Conservation (phyloP, 2,329 filamentous ascomycete species). For the Ophiognomonia clavigignenti-juglandacearum region DNA sequence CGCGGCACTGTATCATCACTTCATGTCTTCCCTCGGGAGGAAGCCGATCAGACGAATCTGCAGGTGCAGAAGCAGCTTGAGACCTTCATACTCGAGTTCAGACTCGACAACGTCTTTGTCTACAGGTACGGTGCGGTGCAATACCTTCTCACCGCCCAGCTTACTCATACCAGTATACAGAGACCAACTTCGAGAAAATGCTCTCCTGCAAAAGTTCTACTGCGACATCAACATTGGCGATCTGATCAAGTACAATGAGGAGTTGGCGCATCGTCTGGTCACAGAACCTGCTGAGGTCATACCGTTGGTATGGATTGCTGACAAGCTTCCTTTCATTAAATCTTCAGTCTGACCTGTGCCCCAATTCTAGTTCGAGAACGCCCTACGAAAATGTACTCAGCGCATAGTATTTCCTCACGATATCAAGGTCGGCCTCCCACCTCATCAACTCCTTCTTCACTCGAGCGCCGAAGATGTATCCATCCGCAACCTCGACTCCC, state of each 20-base stretch:
- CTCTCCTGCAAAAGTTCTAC: slow-evolving; percentile 87
- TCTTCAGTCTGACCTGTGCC: slow-evolving; percentile 3
- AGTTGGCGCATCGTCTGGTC: slow-evolving; percentile 82
- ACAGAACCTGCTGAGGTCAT: slow-evolving; percentile 91
- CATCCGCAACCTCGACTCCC: slow-evolving; percentile 89
- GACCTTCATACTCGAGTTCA: slow-evolving; percentile 89
- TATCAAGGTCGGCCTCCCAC: slow-evolving; percentile 63
- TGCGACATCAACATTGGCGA: slow-evolving; percentile 96
- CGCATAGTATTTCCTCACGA: slow-evolving; percentile 85
- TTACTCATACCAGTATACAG: slow-evolving; percentile 38
- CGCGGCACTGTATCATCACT: slow-evolving; percentile 80
- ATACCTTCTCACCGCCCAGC: slow-evolving; percentile 11
- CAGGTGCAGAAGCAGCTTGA: slow-evolving; percentile 76
- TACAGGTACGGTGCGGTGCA: slow-evolving; percentile 63
- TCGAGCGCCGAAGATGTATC: slow-evolving; percentile 87
- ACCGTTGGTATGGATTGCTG: slow-evolving; percentile 62
- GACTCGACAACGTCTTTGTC: slow-evolving; percentile 89
- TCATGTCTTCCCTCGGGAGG: slow-evolving; percentile 68
- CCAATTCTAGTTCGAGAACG: slow-evolving; percentile 71
- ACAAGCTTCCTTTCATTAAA: not conserved
- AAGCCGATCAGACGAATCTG: slow-evolving; percentile 62
- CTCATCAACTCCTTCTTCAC: slow-evolving; percentile 92
- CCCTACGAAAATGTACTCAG: slow-evolving; percentile 85
- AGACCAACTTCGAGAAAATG: slow-evolving; percentile 94
- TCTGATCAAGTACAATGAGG: slow-evolving; percentile 92